A percentile compares a stretch with the other conserved stretches of the same genome.
Conservation (phyloP, 2,329 filamentous ascomycete species). For the Microdochium paspali region DNA sequence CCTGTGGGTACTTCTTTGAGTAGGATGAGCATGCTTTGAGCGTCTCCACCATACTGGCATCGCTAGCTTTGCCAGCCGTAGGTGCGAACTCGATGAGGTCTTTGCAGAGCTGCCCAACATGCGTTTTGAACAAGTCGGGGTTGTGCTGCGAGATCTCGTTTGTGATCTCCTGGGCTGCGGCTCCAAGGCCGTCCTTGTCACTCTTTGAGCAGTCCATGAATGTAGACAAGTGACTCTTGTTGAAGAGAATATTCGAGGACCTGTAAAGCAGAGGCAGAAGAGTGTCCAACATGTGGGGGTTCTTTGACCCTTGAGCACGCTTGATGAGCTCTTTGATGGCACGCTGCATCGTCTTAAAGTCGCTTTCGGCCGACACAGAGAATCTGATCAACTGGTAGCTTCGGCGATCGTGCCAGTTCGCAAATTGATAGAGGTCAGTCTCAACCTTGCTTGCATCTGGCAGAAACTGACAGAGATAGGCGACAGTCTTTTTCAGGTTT, state of each 20-base stretch:
- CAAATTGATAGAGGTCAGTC: constrained; percentile 80
- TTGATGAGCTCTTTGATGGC: constrained; percentile 86
- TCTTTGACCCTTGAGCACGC: constrained; percentile 61
- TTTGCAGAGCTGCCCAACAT: constrained; percentile 85
- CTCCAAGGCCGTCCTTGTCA: constrained; percentile 68
- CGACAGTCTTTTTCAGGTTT: constrained; percentile 63
- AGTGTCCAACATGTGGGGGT: constrained; percentile 64
- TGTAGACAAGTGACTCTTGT: constrained; percentile 83
- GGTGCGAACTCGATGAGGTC: constrained; percentile 76
- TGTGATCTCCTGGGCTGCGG: constrained; percentile 77
- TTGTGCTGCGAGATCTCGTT: constrained; percentile 87
- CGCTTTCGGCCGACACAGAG: constrained; percentile 73
- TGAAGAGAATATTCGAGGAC: constrained; percentile 78
- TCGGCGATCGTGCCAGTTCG: constrained; percentile 81
- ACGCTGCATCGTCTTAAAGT: constrained; percentile 84
- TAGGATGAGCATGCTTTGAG: constrained; percentile 92
- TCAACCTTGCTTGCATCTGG: constrained; percentile 66
- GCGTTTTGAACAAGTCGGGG: constrained; percentile 84
- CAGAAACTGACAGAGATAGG: constrained; percentile 64
- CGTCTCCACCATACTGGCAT: constrained; percentile 72
- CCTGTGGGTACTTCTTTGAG: constrained; percentile 73
- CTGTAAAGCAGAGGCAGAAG: constrained; percentile 76
- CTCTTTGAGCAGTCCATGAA: constrained; percentile 83
- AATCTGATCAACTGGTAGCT: constrained; percentile 85
- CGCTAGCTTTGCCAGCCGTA: constrained; percentile 55